Base-by-base conservation (phyloP, 176 grass and related monocot genomes). In the Phoenix dactylifera region DNA sequence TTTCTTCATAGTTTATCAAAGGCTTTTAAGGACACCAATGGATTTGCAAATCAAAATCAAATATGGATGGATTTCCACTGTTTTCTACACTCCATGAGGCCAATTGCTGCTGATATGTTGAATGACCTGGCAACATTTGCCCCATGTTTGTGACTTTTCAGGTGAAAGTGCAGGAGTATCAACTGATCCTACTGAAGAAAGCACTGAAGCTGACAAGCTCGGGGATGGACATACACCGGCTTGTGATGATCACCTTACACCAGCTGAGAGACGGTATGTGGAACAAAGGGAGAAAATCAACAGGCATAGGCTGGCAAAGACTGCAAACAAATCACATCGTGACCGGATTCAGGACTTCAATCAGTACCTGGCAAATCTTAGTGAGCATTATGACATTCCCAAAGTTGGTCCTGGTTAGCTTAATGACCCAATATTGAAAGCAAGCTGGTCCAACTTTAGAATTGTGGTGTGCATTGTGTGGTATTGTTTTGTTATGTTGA, bases 361-460 rank as follows among this genome's bases (percentile, higher is more conserved):
- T 71, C 82, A 95, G 64, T 86, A 95, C 60, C 76, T 89, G 3
- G 85, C 89, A 30, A 95, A 95, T 67, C 85, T 95, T 24, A 89
- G 89, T 14, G 91, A 96, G 86, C 91, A 96, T 73, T 90, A 88
- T 18, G 86, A 96, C 59, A 96, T 96, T 62, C 86, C 91, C 22
- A 96, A 96, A 78, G 86, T 96, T 22, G 91, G 91, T 64, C 91
- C 91, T 76, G 91, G 91, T 54, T 95, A 90, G 80, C 35, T 12
- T 44, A 68, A 24, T 65, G 59, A 77, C 66, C 59, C 35, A 12
- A 44, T 44, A 12, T 12, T 44, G 35, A 44, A 44, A 44, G 35
- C 35, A 44, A 12, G 12, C 35, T 44, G 35, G 9, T 44, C 35
- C 35, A 44, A 9, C 35, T 14, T 44, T 9, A 44, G 35, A 44